Percentiles rank a stretch among this genome's conserved stretches.
Conservation (phyloP, 768 basidiomycete genomes). For the Omphalotus guepiniiformis region DNA sequence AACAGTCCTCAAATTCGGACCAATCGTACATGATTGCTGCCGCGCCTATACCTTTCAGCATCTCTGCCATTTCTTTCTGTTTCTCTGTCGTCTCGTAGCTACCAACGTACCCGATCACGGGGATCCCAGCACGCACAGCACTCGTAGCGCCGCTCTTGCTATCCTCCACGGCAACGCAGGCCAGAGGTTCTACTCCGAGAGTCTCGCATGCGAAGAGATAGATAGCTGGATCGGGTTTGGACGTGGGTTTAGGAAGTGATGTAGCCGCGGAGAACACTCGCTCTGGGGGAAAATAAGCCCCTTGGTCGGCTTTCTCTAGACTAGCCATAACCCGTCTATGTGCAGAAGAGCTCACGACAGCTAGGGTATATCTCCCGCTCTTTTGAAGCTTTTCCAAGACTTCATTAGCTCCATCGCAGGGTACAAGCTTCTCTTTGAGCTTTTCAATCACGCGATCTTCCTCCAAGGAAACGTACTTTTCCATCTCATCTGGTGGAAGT, state of each 20-base stretch:
- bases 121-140: slow-evolving; percentile 19
- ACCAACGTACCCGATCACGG: slow-evolving; percentile 19
- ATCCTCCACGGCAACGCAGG: slow-evolving; percentile 21
- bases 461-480: slow-evolving; percentile 19
- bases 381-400: slow-evolving; percentile 12
- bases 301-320: slow-evolving; percentile 18
- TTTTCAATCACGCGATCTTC: slow-evolving; percentile 55
- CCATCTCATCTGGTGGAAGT: slow-evolving; percentile 13
- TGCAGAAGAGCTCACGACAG: slow-evolving; percentile 22
- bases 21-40: slow-evolving; percentile 19
- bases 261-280: slow-evolving; percentile 22
- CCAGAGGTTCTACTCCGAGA: slow-evolving; percentile 14
- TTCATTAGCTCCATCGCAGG: slow-evolving; percentile 16
- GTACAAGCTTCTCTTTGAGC: slow-evolving; percentile 42
- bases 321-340: slow-evolving; percentile 18
- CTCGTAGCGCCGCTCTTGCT: slow-evolving; percentile 19
- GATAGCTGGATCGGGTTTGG: slow-evolving; percentile 23
- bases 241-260: slow-evolving; percentile 19
- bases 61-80: slow-evolving; percentile 17
- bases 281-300: slow-evolving; percentile 14
- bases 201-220: slow-evolving; percentile 20
- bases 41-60: slow-evolving; percentile 15
- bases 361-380: slow-evolving; percentile 13
- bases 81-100: slow-evolving; percentile 16
- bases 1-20: slow-evolving; percentile 15